phyloP scores from a whole-genome alignment of 2,329 filamentous ascomycete genomes.

The Diaporthe australafricana region DNA sequence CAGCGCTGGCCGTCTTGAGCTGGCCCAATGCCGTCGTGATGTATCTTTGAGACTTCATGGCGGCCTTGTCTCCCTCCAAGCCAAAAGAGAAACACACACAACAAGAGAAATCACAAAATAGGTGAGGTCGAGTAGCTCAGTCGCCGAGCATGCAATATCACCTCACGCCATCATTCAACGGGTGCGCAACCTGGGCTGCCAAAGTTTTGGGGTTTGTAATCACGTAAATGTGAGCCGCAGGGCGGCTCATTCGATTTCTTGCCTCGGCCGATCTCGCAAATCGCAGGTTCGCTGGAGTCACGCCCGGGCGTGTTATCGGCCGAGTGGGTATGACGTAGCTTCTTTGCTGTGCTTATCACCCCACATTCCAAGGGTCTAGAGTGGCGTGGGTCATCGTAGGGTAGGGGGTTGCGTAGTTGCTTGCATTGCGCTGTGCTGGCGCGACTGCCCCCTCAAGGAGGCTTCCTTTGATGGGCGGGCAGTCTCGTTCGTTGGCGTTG shows the following conservation, averaged over 20 bases:
- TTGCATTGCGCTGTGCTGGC: not conserved
- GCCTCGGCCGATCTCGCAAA: conserved; percentile 22
- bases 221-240: conserved; percentile 1
- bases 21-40: conserved; percentile 39
- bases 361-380: not conserved
- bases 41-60: conserved; percentile 39
- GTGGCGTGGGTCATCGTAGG: not conserved
- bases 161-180: not conserved
- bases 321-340: not conserved
- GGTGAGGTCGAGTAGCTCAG: not conserved
- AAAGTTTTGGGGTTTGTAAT: conserved; percentile 4
- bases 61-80: conserved; percentile 25
- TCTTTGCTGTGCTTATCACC: not conserved
- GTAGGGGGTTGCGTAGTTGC: not conserved
- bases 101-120: not conserved
- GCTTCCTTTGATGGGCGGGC: not conserved
- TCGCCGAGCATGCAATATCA: conserved; percentile 6
- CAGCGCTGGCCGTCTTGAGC: conserved; percentile 8
- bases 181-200: not conserved
- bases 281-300: not conserved
- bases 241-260: conserved; percentile 3
- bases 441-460: not conserved
- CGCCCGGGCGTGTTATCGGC: conserved; percentile 2
- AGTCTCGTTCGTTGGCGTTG: not conserved
- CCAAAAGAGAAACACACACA: not conserved